Conservation (phyloP, 306 rosid genomes). For the Malus orientalis region DNA sequence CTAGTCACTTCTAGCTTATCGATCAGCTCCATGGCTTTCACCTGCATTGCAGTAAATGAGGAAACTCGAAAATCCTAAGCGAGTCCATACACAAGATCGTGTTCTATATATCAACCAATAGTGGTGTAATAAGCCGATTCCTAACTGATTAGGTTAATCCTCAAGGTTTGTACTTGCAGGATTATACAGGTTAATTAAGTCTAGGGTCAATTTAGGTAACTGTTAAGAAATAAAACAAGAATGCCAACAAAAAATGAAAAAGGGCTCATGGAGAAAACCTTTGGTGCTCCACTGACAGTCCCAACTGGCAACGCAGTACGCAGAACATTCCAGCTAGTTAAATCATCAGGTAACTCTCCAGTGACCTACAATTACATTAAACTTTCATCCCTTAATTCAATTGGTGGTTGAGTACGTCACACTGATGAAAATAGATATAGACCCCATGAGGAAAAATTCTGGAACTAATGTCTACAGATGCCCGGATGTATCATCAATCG, state of each 20-base stretch:
- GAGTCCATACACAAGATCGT: not conserved
- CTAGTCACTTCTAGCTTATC: constrained; percentile 82
- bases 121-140: not conserved
- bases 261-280: constrained; percentile 32
- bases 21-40: constrained; percentile 94
- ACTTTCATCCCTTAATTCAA: constrained; percentile 1
- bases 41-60: constrained; percentile 47
- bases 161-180: not conserved
- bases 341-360: constrained; percentile 69
- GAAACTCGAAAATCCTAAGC: not conserved
- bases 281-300: constrained; percentile 98
- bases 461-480: not conserved
- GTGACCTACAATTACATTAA: constrained; percentile 56
- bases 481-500: not conserved
- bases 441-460: not conserved
- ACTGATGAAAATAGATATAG: not conserved
- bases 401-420: not conserved
- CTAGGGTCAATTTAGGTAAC: not conserved
- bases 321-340: constrained; percentile 86
- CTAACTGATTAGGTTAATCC: not conserved
- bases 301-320: constrained; percentile 92
- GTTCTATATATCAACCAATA: not conserved
- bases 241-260: not conserved
- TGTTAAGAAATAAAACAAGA: not conserved
- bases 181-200: not conserved